Base-by-base conservation (phyloP, 2,329 filamentous ascomycete genomes). In the Cordyceps javanica region DNA sequence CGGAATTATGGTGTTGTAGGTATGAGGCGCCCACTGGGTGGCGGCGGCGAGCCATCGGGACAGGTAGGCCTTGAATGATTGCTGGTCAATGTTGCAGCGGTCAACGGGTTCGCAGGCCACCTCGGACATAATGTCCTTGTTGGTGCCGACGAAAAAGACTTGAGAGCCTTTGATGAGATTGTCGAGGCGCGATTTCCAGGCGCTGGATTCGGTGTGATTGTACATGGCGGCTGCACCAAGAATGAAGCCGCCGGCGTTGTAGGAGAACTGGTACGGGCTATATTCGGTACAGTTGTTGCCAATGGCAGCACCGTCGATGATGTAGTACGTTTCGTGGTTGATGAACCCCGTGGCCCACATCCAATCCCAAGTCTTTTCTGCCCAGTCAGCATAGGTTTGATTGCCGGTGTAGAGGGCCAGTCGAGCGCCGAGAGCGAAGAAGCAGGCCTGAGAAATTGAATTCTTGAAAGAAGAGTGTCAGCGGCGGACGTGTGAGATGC, bases 351-450 rank as follows among this genome's bases (percentile, higher is more conserved):
- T 73, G 7, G 66, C 68, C 3, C 70, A 67, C 70, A 84, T 85
- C 87, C 87, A 90, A 51, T 89, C 78, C 75, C 89, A 96, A 1
- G 83, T 81, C 63, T 75, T 85, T 21, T 85, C 81, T 0, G 90
- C 90, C 90, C 89, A 94, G 5, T 90, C 82, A 1, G 82, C 79
- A 68, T 95, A 96, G 0, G 88, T 89, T 41, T 77, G 66, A 65
- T 95, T 93, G 16, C 84, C 83, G 0, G 91, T 95, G 69, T 91
- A 94, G 25, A 85, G 78, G 0, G 87, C 89, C 5, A 93, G 77
- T 2, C 89, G 83, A 1, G 89, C 83, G 14, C 78, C 82, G 13
- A 86, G 71, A 55, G 83, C 82, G 67, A 85, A 85, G 70, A 85
- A 85, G 60, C 80, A 82, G 1, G 80, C 82, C 62, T 85, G 82